Conservation (phyloP, 2,329 filamentous ascomycete genomes). For the Aspergillus ruber region DNA sequence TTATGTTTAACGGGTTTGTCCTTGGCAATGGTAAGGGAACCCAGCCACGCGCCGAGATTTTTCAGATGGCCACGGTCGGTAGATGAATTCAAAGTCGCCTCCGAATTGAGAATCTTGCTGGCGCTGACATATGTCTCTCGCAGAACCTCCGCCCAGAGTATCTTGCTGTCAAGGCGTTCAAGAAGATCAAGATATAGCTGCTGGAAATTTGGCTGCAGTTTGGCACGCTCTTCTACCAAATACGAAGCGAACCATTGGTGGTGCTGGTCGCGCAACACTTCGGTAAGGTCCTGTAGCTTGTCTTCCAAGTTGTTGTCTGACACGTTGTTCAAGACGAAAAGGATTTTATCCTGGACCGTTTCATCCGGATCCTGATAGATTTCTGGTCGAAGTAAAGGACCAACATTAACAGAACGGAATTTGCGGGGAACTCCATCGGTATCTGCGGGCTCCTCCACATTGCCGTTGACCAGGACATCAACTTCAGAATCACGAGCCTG, state of each 20-base stretch:
- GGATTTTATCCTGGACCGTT: slow-evolving; percentile 82
- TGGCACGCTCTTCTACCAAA: slow-evolving; percentile 90
- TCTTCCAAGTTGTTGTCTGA: slow-evolving; percentile 80
- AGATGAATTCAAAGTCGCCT: slow-evolving; percentile 74
- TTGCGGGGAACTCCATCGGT: slow-evolving; percentile 60
- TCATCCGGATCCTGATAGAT: slow-evolving; percentile 76
- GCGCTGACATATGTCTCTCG: slow-evolving; percentile 87
- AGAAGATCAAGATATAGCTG: slow-evolving; percentile 86
- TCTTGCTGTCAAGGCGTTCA: slow-evolving; percentile 69
- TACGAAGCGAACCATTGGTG: slow-evolving; percentile 97
- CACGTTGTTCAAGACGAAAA: slow-evolving; percentile 95
- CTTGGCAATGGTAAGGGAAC: slow-evolving; percentile 82
- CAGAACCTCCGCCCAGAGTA: slow-evolving; percentile 81
- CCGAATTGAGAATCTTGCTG: slow-evolving; percentile 80
- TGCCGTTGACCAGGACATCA: slow-evolving; percentile 61
- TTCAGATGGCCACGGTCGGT: slow-evolving; percentile 85
- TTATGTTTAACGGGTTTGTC: slow-evolving; percentile 94
- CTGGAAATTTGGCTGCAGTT: slow-evolving; percentile 96
- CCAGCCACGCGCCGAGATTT: slow-evolving; percentile 89
- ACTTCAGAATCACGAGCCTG: slow-evolving; percentile 46
- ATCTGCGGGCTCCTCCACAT: slow-evolving; percentile 54
- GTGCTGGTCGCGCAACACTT: slow-evolving; percentile 70
- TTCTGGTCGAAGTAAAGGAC: slow-evolving; percentile 57
- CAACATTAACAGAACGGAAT: slow-evolving; percentile 73
- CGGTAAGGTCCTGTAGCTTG: slow-evolving; percentile 75